Evolutionary conservation across 129 eudicot genomes (phyloP), one percentile per base, ranked within the genome.

Genomic region (Chrysanthemum lavandulifolium): DNA sequence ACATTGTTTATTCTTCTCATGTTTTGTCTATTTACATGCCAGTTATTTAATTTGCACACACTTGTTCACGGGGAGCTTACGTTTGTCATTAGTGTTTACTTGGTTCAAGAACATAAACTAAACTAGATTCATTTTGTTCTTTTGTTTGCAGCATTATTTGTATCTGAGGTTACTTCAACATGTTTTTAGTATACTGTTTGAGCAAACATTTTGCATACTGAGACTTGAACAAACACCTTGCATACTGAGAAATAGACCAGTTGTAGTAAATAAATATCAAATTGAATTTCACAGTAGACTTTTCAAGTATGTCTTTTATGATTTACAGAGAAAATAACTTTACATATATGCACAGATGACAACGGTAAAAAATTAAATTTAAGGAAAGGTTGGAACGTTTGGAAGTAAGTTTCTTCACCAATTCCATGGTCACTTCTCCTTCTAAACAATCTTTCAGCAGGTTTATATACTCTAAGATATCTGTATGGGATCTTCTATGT

Each of bases 381-480:
- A 64, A 65, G 68, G 67, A 55, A 54, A 47, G 51, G 16, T 63
- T 64, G 67, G 43, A 63, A 15, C 15, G 11, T 62, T 16, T 78
- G 31, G 67, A 77, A 69, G 77, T 54, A 77, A 77, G 31, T 64
- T 52, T 65, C 73, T 55, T 55, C 67, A 53, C 53, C 27, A 8
- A 47, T 45, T 78, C 73, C 51, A 33, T 25, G 43, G 25, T 27
- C 66, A 21, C 55, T 54, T 74, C 8, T 36, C 82, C 66, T 63
- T 64, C n/a, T 27, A 68, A 55, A 18, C 61, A 78, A 71, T 71
- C 60, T 71, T 12, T 56, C 4, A 45, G 55, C 25, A 11, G 14
- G 13, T 13, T 15, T 71, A 71, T 62, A 77, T 52, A 15, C 45
- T 31, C 4, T 14, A 13, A 19, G 52, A 47, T 76, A 67, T 60